These are phyloP conservation scores for Ziziphus jujuba DNA, from an alignment of 306 rosid species.

Conservation along the genomic window DNA sequence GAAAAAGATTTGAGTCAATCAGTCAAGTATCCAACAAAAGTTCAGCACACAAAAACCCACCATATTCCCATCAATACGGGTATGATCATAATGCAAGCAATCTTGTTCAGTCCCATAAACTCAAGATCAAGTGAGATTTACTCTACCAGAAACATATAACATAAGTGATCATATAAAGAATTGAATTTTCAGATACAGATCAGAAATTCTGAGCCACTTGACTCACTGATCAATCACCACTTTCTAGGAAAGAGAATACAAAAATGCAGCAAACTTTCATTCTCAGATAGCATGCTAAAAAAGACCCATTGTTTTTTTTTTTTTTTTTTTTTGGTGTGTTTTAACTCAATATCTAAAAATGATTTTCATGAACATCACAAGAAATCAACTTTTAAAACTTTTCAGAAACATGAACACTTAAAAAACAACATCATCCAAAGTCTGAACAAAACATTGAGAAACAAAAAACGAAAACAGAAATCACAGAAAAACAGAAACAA, in stretches of 20 bases:
- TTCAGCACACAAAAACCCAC: no score
- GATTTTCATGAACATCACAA: background rate
- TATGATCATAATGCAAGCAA: no score
- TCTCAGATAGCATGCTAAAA: background rate
- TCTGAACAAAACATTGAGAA: background rate
- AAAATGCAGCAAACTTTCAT: background rate
- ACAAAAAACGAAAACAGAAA: background rate
- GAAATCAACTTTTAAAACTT: background rate
- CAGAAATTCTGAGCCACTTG: background rate
- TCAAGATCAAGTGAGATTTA: no score
- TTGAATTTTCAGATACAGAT: background rate
- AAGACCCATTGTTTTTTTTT: background rate
- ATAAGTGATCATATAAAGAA: no score
- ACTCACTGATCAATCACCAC: background rate
- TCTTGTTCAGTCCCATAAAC: no score
- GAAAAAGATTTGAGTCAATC: no score
- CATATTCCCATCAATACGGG: no score
- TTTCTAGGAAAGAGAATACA: no score
- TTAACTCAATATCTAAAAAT: background rate
- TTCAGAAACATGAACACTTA: background rate
- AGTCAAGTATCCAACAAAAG: no score
- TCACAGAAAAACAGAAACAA: background rate
- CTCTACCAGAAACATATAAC: no score
- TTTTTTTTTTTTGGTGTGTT: no score
- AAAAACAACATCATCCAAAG: background rate